A percentile compares a stretch with the other conserved stretches of the same genome.
phyloP scores from a whole-genome alignment of 805 yeast genomes.

The Saccharomycopsis babjevae region DNA sequence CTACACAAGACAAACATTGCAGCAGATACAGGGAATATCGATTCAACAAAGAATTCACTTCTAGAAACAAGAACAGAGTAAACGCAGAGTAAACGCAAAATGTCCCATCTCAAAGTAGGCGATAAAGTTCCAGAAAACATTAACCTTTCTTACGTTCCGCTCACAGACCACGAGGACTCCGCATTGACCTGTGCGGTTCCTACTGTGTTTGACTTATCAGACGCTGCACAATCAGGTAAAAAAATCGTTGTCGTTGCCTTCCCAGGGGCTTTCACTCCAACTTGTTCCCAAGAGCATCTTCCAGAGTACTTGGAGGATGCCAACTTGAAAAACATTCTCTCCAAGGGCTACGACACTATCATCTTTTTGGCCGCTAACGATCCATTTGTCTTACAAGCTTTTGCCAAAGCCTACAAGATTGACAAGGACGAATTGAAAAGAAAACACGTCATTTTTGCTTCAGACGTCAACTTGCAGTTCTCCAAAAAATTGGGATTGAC shows the following conservation, averaged over 20 bases:
- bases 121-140: conserved; percentile 2
- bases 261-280: conserved; percentile 24
- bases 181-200: conserved; percentile 14
- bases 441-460: conserved; percentile 49
- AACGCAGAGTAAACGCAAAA: neutral
- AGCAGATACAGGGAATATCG: no score
- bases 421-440: conserved; percentile 25
- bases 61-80: no score
- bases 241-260: conserved; percentile 23
- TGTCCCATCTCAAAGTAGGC: conserved; percentile 3
- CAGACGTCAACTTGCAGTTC: conserved; percentile 68
- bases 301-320: conserved; percentile 20
- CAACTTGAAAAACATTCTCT: conserved; percentile 19
- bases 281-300: conserved; percentile 23
- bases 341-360: conserved; percentile 34
- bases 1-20: no score
- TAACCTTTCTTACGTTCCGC: conserved; percentile 12
- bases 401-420: conserved; percentile 46
- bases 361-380: conserved; percentile 77
- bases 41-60: no score
- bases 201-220: conserved; percentile 7
- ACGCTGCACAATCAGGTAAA: conserved; percentile 17
- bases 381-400: conserved; percentile 74
- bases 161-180: conserved; percentile 5
- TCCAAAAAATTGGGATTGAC: conserved; percentile 50